These are phyloP conservation scores for Tirmania nivea DNA, from an alignment of 495 filamentous ascomycete species.

Conservation along the genomic window DNA sequence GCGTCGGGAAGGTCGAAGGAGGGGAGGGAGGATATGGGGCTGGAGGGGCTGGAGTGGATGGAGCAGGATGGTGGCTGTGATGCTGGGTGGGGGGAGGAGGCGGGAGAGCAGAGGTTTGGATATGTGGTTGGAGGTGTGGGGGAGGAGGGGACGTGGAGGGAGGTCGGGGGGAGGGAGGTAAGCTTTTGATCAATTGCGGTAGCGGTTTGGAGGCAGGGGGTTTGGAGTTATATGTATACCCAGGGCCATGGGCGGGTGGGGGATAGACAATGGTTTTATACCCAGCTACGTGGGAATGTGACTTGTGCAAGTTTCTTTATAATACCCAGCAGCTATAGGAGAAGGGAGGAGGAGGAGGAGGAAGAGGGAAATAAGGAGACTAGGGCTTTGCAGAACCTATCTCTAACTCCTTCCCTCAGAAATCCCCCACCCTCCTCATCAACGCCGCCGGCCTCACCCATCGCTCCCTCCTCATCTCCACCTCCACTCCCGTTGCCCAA, in stretches of 20 bases:
- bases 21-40: too few relatives aligned
- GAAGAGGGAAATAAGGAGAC: too few relatives aligned
- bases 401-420: constrained; percentile 10
- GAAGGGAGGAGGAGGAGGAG: too few relatives aligned
- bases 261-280: too few relatives aligned
- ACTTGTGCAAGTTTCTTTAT: too few relatives aligned
- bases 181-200: not conserved
- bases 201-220: too few relatives aligned
- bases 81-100: constrained; percentile 1
- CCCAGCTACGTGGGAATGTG: too few relatives aligned
- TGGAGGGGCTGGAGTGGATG: not conserved
- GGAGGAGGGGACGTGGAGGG: constrained; percentile 25
- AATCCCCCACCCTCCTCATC: constrained; percentile 40
- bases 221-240: too few relatives aligned
- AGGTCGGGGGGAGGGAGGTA: constrained; percentile 27
- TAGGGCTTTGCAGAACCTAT: too few relatives aligned
- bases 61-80: not conserved
- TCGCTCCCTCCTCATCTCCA: constrained; percentile 32
- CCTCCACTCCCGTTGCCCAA: constrained; percentile 23
- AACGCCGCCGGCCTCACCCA: constrained; percentile 57
- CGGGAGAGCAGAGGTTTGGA: not conserved
- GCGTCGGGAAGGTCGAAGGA: too few relatives aligned
- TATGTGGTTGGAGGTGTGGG: constrained; percentile 30
- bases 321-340: too few relatives aligned
- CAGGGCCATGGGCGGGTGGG: too few relatives aligned